Evolutionary conservation across 495 filamentous ascomycete species (phyloP).

Genomic region (Penicillium pancosmium): DNA sequence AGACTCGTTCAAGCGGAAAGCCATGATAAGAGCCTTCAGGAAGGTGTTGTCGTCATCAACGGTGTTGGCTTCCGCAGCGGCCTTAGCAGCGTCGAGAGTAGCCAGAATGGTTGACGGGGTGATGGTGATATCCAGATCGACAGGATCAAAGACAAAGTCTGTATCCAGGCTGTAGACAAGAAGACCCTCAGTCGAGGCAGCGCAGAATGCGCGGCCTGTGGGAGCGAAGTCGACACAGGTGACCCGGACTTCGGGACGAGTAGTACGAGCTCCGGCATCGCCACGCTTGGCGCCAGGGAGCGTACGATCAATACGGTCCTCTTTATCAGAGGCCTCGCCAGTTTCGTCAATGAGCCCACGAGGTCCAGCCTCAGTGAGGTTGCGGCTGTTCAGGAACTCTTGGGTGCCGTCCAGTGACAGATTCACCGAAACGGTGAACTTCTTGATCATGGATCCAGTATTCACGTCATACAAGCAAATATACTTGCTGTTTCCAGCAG

Average conservation of each 20-base stretch:
- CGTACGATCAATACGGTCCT: conserved; percentile 78
- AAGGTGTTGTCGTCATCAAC: conserved; percentile 66
- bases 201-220: conserved; percentile 87
- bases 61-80: conserved; percentile 30
- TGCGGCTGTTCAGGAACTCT: conserved; percentile 90
- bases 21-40: conserved; percentile 92
- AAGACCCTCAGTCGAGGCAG: conserved; percentile 90
- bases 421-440: conserved; percentile 92
- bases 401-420: conserved; percentile 92
- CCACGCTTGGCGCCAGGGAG: conserved; percentile 89
- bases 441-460: conserved; percentile 88
- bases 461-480: conserved; percentile 93
- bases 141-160: conserved; percentile 82
- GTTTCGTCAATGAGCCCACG: conserved; percentile 78
- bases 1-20: conserved; percentile 87
- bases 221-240: conserved; percentile 84
- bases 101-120: conserved; percentile 80
- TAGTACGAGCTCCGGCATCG: conserved; percentile 75
- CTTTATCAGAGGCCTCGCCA: conserved; percentile 86
- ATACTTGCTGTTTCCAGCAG: conserved; percentile 93
- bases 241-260: conserved; percentile 82
- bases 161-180: conserved; percentile 89
- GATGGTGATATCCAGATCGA: conserved; percentile 90
- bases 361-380: conserved; percentile 89
- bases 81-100: conserved; percentile 59